Base-by-base conservation (phyloP, 116 monocot species). In the Iris pallida region DNA sequence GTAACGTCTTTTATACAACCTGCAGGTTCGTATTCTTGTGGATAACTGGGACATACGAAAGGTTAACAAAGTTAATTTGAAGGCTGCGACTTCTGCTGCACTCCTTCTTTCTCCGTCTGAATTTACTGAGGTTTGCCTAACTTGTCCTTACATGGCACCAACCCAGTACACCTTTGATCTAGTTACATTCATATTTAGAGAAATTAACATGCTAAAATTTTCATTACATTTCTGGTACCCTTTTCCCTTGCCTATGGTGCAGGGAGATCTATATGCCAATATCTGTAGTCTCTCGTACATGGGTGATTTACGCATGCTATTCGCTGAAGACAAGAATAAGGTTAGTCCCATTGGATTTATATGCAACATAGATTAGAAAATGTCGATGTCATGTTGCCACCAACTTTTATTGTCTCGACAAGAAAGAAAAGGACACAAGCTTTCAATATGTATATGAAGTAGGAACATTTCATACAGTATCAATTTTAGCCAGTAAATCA, bases 261-360 rank as follows among this genome's bases (percentile, higher is more conserved):
- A 97, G 98, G 85, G 88, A 75, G 93, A 92, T 66, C 66, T 98
- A 55, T 98, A 98, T 87, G 82, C 73, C 17, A 88, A 83, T 78
- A 88, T 98, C 0, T 98, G 98, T 74, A 76, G 88, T 65, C 88
- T 98, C 42, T 93, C 98, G 55, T 98, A 98, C 75, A 86, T 82
- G 90, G 98, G 98, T 75, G 98, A 98, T 75, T 13, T 93, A 58
- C 72, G 98, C 18, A 98, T 98, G 98, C 64, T 90, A 4, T 98
- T 98, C 86, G 98, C 98, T 15, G 98, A 98, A 68, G 93, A 98
- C 76, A 93, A 83, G 53, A 71, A 89, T 75, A 98, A 98, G 93
- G 97, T 86, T 13, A 59, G 71, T 61, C 20, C 15, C 53, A 1
- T 66, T 14, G 40, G 67, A 17, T 54, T 47, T 57, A 8, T 30